Evolutionary conservation across 306 rosid genomes (phyloP).

Genomic region (Cucurbita moschata): DNA sequence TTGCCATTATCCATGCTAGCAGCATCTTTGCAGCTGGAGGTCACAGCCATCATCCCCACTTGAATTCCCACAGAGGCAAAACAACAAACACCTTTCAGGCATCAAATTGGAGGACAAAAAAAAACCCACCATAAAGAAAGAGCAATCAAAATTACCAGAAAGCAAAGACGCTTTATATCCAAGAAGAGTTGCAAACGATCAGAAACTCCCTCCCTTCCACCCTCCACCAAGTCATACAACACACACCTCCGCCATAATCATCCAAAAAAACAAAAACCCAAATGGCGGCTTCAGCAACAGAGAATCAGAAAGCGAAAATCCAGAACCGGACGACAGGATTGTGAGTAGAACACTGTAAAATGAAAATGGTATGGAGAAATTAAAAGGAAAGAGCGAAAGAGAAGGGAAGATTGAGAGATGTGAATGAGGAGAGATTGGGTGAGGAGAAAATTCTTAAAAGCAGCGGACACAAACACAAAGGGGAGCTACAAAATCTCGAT

Average conservation of each 20-base stretch:
- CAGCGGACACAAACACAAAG: slow-evolving; percentile 26
- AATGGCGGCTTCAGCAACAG: neutral
- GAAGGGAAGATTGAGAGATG: neutral
- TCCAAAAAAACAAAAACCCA: neutral
- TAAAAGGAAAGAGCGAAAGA: neutral
- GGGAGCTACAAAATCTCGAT: slow-evolving; percentile 36
- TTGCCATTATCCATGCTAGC: slow-evolving; percentile 91
- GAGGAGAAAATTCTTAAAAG: neutral
- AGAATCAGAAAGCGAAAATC: neutral
- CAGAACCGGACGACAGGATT: neutral
- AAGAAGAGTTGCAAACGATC: neutral
- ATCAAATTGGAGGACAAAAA: neutral
- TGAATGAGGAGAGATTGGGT: neutral
- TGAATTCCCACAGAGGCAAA: neutral
- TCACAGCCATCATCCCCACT: slow-evolving; percentile 63
- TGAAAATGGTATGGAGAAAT: neutral
- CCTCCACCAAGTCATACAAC: neutral
- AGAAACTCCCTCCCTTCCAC: neutral
- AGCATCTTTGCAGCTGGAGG: slow-evolving; percentile 54
- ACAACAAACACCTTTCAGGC: neutral
- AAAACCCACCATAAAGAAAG: neutral
- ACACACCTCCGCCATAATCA: neutral
- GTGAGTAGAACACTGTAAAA: neutral
- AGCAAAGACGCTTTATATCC: neutral
- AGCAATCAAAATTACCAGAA: neutral